Evolutionary conservation across 106 monocot species (phyloP).

Genomic region (Dendrobium huoshanense): DNA sequence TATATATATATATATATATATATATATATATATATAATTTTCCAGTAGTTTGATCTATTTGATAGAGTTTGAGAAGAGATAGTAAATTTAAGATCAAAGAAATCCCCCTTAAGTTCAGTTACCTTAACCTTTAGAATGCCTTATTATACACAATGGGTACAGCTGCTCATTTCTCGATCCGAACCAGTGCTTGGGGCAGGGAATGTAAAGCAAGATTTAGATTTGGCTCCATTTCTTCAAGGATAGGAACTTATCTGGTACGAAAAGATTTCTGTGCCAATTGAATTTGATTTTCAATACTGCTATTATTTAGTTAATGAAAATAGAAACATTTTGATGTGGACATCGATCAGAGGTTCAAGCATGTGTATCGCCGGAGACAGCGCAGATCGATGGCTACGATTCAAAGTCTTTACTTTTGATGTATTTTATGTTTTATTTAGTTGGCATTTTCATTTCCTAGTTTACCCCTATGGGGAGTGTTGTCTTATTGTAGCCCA

Average conservation of each 20-base stretch:
- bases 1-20: too few relatives aligned
- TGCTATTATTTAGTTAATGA: slow-evolving; percentile 82
- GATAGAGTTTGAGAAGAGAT: slow-evolving; percentile 16
- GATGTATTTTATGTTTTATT: too few relatives aligned
- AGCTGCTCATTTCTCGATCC: slow-evolving; percentile 69
- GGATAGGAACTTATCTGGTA: slow-evolving; percentile 75
- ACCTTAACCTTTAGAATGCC: slow-evolving; percentile 64
- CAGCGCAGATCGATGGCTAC: too few relatives aligned
- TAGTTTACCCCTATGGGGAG: too few relatives aligned
- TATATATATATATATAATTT: too few relatives aligned
- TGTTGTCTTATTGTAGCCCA: too few relatives aligned
- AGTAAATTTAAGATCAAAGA: slow-evolving; percentile 33
- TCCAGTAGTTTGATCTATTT: not conserved
- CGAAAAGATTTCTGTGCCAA: slow-evolving; percentile 40
- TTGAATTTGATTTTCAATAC: slow-evolving; percentile 66
- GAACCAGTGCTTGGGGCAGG: slow-evolving; percentile 59
- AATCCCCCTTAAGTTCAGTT: slow-evolving; percentile 36
- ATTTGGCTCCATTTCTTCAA: slow-evolving; percentile 57
- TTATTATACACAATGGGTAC: slow-evolving; percentile 86
- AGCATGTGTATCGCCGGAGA: too few relatives aligned
- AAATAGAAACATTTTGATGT: slow-evolving; percentile 50
- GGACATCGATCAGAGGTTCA: too few relatives aligned
- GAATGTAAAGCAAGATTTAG: slow-evolving; percentile 63
- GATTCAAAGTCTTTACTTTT: too few relatives aligned
- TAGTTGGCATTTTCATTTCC: too few relatives aligned